These are phyloP conservation scores for Fomitopsis pinicola DNA, from an alignment of 1,284 basidiomycete species.

Conservation along the genomic window DNA sequence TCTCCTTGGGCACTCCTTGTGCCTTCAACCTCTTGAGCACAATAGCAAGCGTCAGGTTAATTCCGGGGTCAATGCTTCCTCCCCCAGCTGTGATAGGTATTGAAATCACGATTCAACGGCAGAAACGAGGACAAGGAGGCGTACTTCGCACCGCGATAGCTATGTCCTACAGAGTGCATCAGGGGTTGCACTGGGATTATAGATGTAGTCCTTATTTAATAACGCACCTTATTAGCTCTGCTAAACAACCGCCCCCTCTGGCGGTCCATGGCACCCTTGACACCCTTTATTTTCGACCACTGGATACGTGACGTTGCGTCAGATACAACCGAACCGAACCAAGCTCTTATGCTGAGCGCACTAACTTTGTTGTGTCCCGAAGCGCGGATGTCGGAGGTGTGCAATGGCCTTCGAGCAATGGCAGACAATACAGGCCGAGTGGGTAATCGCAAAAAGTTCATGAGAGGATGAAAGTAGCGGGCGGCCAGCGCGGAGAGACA, in stretches of 20 bases:
- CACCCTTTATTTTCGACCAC: constrained; percentile 89
- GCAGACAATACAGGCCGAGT: background rate
- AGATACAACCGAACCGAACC: background rate
- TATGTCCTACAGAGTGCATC: constrained; percentile 52
- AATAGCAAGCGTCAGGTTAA: constrained; percentile 59
- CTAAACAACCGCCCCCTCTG: constrained; percentile 60
- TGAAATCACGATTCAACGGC: background rate
- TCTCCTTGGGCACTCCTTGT: constrained; percentile 72
- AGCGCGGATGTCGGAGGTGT: constrained; percentile 22
- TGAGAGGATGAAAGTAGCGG: background rate
- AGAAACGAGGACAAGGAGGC: constrained; percentile 16
- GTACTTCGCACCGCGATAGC: constrained; percentile 61
- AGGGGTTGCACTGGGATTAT: background rate
- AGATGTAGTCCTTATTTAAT: background rate
- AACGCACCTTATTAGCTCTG: constrained; percentile 55
- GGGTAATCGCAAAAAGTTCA: background rate
- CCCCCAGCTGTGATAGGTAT: constrained; percentile 46
- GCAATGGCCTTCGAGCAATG: constrained; percentile 11
- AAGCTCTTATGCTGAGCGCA: background rate
- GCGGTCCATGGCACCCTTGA: constrained; percentile 71
- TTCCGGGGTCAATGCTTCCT: constrained; percentile 53
- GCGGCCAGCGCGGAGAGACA: background rate
- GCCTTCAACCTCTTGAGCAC: constrained; percentile 61
- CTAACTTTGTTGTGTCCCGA: constrained; percentile 68
- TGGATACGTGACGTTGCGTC: constrained; percentile 21